Conservation (phyloP, 2,329 filamentous ascomycete genomes). For the Sporothrix pallida region DNA sequence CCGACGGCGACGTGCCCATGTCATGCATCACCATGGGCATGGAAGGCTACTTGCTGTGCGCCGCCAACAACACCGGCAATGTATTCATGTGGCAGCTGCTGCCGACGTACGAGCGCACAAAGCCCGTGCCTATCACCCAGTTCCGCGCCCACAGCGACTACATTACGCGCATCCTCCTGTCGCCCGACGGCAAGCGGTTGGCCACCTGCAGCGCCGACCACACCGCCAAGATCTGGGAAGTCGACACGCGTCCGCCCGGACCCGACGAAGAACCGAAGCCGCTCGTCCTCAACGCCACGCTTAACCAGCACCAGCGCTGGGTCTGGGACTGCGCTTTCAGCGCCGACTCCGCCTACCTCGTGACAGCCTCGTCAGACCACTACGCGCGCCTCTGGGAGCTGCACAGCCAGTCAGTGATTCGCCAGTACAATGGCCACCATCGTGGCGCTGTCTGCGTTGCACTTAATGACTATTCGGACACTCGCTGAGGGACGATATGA, state of each 20-base stretch:
- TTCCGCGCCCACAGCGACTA: conserved; percentile 92
- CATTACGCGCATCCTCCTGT: conserved; percentile 88
- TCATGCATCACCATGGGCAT: conserved; percentile 95
- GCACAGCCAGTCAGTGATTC: conserved; percentile 82
- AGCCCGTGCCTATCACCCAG: conserved; percentile 83
- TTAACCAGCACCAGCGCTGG: conserved; percentile 92
- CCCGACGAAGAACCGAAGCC: conserved; percentile 57
- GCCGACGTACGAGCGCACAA: conserved; percentile 80
- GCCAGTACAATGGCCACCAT: conserved; percentile 95
- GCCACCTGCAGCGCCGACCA: conserved; percentile 94
- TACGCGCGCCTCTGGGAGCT: conserved; percentile 93
- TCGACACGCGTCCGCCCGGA: conserved; percentile 67
- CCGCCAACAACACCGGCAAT: conserved; percentile 92
- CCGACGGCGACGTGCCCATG: conserved; percentile 92
- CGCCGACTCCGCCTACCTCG: conserved; percentile 88
- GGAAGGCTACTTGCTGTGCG: conserved; percentile 89
- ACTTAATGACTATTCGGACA: conserved; percentile 80
- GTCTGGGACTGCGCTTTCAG: conserved; percentile 98
- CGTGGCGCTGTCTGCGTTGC: conserved; percentile 90
- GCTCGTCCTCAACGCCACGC: conserved; percentile 82
- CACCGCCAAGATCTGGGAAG: conserved; percentile 94
- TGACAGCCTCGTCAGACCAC: conserved; percentile 92
- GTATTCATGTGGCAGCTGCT: conserved; percentile 97
- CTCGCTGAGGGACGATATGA: conserved; percentile 45
- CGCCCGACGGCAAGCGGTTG: conserved; percentile 90